Base-by-base conservation (phyloP, 129 eudicot genomes). In the Logfia minima region DNA sequence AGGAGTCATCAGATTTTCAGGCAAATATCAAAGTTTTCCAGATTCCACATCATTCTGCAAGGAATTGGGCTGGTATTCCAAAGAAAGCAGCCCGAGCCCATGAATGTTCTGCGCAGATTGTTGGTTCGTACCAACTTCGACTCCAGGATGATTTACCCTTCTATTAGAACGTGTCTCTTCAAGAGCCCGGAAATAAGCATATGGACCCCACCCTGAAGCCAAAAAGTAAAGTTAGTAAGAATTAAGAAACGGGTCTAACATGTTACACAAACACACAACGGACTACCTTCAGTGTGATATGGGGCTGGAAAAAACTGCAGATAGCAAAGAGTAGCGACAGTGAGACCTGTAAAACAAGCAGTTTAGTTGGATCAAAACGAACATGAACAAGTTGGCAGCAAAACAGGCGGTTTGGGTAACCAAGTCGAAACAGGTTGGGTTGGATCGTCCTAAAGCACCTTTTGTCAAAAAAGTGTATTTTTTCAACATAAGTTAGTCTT, bases 241-340 rank as follows among this genome's bases (percentile, higher is more conserved):
- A 13, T 17, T 11, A 32, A 6, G 39, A 61, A 39, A 41, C 43
- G 67, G 72, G 61, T 14, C 62, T 8, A n/a, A 71, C 14, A 60
- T 0, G 2, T 4, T 71, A 51, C 29, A 45, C 3, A 48, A 21
- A 19, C 17, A 71, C 58, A 3, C 13, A 29, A 70, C 21, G 51
- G 43, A 59, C 4, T 74, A 88, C 96, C 88, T 77, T 90, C 89
- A 2, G 85, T 71, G 69, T 87, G 86, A 80, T 90, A 84, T 18
- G 98, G 97, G 77, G 96, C 85, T 52, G 93, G 96, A 78, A 90
- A 90, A 56, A 88, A 88, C 81, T 90, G 96, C 78, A 88, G 93
- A 83, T 90, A 90, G 84, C 96, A 88, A 76, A 90, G 82, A 19
- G 85, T 84, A 26, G 96, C 89, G 63, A 90, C 88, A 7, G 78